phyloP scores from a whole-genome alignment of 75 land plant genomes.

The Cupressus sempervirens region DNA sequence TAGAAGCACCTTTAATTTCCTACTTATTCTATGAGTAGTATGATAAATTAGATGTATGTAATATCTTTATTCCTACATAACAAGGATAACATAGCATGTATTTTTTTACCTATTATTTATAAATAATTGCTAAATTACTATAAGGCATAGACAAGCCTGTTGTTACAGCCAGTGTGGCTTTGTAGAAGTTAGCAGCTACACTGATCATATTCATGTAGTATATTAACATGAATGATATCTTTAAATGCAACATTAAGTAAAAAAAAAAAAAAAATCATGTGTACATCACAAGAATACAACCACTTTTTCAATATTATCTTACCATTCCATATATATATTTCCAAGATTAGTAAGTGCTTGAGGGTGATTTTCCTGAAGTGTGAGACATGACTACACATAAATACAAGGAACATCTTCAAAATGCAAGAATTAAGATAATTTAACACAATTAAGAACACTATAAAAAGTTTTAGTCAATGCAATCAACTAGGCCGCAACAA shows the following conservation, averaged over 20 bases:
- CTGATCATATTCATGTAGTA: conserved; percentile 77
- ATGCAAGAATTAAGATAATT: neutral
- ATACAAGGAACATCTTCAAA: neutral
- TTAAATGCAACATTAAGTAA: neutral
- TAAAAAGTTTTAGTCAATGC: neutral
- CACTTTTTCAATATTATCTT: conserved; percentile 8
- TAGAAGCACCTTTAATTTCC: conserved; percentile 18
- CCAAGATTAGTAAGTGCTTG: conserved; percentile 99
- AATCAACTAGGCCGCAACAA: neutral
- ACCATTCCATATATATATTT: conserved; percentile 99
- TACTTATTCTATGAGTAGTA: neutral
- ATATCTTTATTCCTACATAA: neutral
- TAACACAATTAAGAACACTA: neutral
- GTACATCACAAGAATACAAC: neutral
- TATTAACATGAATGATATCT: neutral
- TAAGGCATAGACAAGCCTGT: conserved; percentile 96
- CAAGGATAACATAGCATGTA: neutral
- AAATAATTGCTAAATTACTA: conserved; percentile 92
- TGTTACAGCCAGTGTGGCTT: conserved; percentile 86
- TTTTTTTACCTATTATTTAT: conserved; percentile 92
- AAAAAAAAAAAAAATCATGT: neutral
- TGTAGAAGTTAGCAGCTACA: conserved; percentile 86
- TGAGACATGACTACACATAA: conserved; percentile 69
- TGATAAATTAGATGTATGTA: neutral
- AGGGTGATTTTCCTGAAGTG: conserved; percentile 83